These are phyloP conservation scores for Protomyces inundatus DNA, from an alignment of 1,139 yeast genomes.

Conservation along the genomic window DNA sequence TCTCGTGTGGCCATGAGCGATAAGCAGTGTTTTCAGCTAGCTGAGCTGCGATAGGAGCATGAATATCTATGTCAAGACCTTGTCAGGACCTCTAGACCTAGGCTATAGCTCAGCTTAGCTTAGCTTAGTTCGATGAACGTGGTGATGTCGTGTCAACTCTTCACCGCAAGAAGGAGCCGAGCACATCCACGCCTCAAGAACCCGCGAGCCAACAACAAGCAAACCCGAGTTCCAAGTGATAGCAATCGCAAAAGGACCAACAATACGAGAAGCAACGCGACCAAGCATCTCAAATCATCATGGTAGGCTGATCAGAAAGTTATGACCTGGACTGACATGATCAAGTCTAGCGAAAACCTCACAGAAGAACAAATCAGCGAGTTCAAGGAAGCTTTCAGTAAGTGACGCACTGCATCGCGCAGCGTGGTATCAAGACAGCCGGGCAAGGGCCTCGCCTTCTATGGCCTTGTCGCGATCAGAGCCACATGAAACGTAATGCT, in stretches of 20 bases:
- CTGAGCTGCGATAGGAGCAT: too few relatives aligned
- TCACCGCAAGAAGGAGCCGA: too few relatives aligned
- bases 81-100: too few relatives aligned
- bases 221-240: too few relatives aligned
- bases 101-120: too few relatives aligned
- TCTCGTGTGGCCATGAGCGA: conserved; percentile 36
- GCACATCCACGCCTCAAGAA: too few relatives aligned
- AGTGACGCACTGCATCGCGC: conserved; percentile 60
- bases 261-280: neutral
- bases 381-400: conserved; percentile 93
- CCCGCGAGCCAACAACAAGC: too few relatives aligned
- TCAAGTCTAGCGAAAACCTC: conserved; percentile 16
- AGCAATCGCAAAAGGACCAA: too few relatives aligned
- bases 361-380: conserved; percentile 42
- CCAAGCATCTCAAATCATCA: neutral
- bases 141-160: too few relatives aligned
- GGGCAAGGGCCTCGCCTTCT: neutral
- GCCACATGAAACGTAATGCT: neutral
- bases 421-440: neutral
- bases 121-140: too few relatives aligned
- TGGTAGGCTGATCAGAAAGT: neutral
- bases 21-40: too few relatives aligned
- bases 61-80: too few relatives aligned
- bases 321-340: neutral
- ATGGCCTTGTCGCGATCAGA: neutral